Evolutionary conservation across 2,329 filamentous ascomycete species (phyloP).

Genomic region (Ceratocystis destructans): DNA sequence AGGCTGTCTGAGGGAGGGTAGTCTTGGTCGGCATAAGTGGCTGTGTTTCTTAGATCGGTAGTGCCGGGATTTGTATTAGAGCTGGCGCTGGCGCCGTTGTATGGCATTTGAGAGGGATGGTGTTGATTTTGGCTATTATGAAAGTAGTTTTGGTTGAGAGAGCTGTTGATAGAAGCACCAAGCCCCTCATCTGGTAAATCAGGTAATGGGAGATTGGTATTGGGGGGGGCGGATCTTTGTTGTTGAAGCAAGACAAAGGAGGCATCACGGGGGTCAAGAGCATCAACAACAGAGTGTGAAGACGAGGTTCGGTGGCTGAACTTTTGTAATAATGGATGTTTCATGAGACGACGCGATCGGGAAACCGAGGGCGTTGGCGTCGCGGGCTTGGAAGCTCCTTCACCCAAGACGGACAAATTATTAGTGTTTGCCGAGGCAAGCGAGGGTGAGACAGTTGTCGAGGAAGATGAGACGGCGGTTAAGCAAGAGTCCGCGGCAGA

Average conservation of each 20-base stretch:
- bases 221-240: not conserved
- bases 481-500: slow-evolving; percentile 6
- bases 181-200: not conserved
- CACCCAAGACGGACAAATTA: not conserved
- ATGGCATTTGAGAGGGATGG: not conserved
- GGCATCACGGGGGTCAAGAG: not conserved
- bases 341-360: slow-evolving; percentile 12
- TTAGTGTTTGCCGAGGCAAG: not conserved
- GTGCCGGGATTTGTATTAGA: no score
- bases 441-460: not conserved
- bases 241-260: not conserved
- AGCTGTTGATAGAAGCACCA: not conserved
- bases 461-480: not conserved
- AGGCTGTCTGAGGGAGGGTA: not conserved
- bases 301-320: not conserved
- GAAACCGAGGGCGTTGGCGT: not conserved
- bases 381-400: not conserved
- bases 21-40: not conserved
- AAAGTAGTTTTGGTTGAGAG: not conserved
- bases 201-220: not conserved
- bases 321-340: slow-evolving; percentile 10
- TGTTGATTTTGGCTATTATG: no score
- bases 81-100: not conserved
- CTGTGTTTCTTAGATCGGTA: not conserved
- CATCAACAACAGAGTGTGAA: not conserved